These are phyloP conservation scores for Atkinsonella texensis DNA, from an alignment of 2,329 filamentous ascomycete species.

Conservation along the genomic window DNA sequence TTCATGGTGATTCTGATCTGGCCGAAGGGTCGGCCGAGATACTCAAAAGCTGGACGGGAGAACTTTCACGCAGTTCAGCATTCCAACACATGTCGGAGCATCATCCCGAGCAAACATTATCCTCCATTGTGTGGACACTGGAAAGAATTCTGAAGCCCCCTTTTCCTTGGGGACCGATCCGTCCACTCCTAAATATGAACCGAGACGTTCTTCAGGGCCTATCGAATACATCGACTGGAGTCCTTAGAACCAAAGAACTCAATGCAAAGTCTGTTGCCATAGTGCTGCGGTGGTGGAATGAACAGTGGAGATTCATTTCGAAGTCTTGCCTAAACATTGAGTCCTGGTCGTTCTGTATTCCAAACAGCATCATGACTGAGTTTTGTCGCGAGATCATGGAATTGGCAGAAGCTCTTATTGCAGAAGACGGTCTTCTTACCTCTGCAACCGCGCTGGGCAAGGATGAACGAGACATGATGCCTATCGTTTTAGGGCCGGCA, in stretches of 20 bases:
- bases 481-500: conserved; percentile 25
- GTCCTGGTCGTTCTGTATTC: conserved; percentile 64
- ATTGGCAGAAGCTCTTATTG: conserved; percentile 74
- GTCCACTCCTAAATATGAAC: conserved; percentile 43
- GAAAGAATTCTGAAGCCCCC: conserved; percentile 24
- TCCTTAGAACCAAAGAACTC: conserved; percentile 43
- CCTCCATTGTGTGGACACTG: conserved; percentile 30
- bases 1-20: conserved; percentile 68
- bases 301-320: conserved; percentile 70
- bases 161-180: conserved; percentile 44
- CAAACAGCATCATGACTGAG: conserved; percentile 72
- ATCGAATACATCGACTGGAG: conserved; percentile 42
- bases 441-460: conserved; percentile 38
- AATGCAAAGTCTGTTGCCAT: conserved; percentile 50
- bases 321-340: conserved; percentile 77
- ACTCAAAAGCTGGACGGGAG: conserved; percentile 68
- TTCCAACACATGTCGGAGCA: conserved; percentile 27
- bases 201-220: conserved; percentile 44
- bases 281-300: conserved; percentile 69
- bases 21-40: conserved; percentile 72
- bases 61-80: conserved; percentile 35
- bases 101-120: conserved; percentile 27
- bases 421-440: conserved; percentile 73
- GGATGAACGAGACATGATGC: conserved; percentile 27
- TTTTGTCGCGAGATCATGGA: conserved; percentile 95